These are phyloP conservation scores for Ganoderma resinaceum DNA, from an alignment of 1,284 basidiomycete genomes.

Conservation along the genomic window DNA sequence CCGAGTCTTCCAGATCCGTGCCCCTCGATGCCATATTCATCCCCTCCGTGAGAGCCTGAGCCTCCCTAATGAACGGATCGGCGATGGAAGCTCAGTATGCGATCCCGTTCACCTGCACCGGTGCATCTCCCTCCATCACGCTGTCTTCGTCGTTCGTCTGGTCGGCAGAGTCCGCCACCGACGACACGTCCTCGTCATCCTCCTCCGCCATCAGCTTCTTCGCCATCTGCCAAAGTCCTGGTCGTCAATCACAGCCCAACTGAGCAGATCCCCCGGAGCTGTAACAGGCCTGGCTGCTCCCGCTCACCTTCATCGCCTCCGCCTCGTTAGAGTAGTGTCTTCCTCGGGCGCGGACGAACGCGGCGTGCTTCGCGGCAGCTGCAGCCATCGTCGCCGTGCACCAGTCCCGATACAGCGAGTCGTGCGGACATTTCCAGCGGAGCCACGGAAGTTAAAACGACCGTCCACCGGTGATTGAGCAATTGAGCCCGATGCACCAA, in stretches of 20 bases:
- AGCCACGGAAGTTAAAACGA: neutral
- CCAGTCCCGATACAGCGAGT: neutral
- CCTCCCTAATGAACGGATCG: constrained; percentile 5
- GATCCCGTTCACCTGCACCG: constrained; percentile 39
- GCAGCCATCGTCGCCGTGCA: constrained; percentile 61
- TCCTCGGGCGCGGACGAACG: constrained; percentile 82
- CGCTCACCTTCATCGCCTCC: constrained; percentile 84
- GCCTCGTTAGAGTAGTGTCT: constrained; percentile 92
- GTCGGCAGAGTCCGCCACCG: constrained; percentile 33
- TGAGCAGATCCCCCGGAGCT: constrained; percentile 14
- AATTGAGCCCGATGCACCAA: neutral
- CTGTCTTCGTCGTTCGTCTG: constrained; percentile 25
- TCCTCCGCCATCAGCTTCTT: constrained; percentile 70
- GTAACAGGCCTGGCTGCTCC: constrained; percentile 21
- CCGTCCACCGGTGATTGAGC: neutral
- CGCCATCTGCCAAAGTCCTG: constrained; percentile 57
- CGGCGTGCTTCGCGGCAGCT: constrained; percentile 85
- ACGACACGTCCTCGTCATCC: constrained; percentile 55
- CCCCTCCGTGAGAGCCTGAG: constrained; percentile 3
- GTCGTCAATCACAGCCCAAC: constrained; percentile 12
- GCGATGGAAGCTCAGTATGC: constrained; percentile 24
- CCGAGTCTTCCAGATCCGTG: constrained; percentile 5
- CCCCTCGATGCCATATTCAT: constrained; percentile 3
- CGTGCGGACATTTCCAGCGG: neutral
- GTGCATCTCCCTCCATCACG: constrained; percentile 38